phyloP scores from a whole-genome alignment of 1,284 basidiomycete genomes.

The Phenoliferia sp. region DNA sequence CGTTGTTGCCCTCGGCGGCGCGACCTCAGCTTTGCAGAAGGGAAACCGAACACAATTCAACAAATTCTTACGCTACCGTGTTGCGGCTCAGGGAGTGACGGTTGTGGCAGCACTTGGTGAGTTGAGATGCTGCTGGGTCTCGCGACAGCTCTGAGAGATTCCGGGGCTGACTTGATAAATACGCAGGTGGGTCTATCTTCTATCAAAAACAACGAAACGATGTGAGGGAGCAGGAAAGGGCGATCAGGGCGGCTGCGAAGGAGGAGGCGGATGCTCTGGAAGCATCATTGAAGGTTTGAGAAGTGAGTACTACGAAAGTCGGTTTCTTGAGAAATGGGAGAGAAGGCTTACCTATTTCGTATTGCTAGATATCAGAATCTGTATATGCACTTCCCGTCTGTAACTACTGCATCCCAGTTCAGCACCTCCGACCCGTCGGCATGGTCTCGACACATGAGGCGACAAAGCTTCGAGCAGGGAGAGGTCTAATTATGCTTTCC shows the following conservation, averaged over 20 bases:
- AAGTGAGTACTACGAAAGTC: neutral
- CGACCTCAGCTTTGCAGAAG: conserved; percentile 34
- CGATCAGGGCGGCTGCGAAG: neutral
- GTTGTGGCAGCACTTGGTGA: conserved; percentile 21
- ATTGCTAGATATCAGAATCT: neutral
- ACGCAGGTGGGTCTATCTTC: neutral
- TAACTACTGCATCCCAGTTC: no score
- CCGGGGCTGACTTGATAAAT: neutral
- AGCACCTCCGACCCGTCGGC: no score
- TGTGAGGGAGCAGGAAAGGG: neutral
- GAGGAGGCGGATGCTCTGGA: neutral
- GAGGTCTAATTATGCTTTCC: no score
- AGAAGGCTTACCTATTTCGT: neutral
- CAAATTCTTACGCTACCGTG: conserved; percentile 34
- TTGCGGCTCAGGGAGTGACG: conserved; percentile 37
- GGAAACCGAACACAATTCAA: conserved; percentile 39
- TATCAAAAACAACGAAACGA: neutral
- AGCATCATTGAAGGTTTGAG: neutral
- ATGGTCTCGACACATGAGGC: no score
- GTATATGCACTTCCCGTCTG: no score
- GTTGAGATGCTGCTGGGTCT: neutral
- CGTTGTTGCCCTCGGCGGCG: conserved; percentile 33
- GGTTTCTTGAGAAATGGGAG: neutral
- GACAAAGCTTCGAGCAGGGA: no score
- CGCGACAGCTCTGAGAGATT: no score